A percentile compares a stretch with the other conserved stretches of the same genome.
Conservation (phyloP, 495 filamentous ascomycete genomes). For the Neurospora intermedia region DNA sequence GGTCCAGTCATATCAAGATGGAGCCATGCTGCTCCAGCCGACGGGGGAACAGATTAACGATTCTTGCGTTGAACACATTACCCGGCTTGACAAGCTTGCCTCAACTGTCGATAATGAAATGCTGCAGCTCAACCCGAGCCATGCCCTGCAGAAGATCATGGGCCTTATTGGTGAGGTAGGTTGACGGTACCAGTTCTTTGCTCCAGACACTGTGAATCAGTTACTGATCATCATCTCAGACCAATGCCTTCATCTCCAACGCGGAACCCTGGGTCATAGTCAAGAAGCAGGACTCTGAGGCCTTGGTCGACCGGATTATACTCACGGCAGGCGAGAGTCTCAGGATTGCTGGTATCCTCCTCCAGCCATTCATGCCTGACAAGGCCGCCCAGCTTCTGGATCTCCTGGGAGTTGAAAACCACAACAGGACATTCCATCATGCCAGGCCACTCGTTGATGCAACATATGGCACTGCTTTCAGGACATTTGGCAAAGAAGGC, state of each 20-base stretch:
- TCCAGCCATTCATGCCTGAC: constrained; percentile 86
- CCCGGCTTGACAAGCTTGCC: neutral
- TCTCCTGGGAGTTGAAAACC: constrained; percentile 57
- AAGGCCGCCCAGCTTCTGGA: constrained; percentile 68
- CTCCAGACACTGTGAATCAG: neutral
- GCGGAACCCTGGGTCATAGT: constrained; percentile 25
- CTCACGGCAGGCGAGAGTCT: constrained; percentile 69
- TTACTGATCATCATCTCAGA: constrained; percentile 35
- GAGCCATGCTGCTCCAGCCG: neutral
- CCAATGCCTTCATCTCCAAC: constrained; percentile 54
- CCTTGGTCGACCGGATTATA: constrained; percentile 34
- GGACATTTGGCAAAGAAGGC: constrained; percentile 31
- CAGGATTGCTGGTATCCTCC: constrained; percentile 67
- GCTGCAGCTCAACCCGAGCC: constrained; percentile 51
- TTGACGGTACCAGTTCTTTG: neutral
- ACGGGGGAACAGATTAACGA: neutral
- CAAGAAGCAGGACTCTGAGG: constrained; percentile 5
- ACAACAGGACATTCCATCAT: constrained; percentile 46
- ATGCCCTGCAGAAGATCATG: constrained; percentile 58
- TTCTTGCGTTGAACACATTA: neutral
- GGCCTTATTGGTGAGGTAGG: constrained; percentile 44
- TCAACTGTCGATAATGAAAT: constrained; percentile 43
- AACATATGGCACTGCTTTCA: constrained; percentile 51
- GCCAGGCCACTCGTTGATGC: constrained; percentile 48
- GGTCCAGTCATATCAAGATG: constrained; percentile 23